phyloP scores from a whole-genome alignment of 495 filamentous ascomycete genomes.

The Hyaloscypha finlandica region DNA sequence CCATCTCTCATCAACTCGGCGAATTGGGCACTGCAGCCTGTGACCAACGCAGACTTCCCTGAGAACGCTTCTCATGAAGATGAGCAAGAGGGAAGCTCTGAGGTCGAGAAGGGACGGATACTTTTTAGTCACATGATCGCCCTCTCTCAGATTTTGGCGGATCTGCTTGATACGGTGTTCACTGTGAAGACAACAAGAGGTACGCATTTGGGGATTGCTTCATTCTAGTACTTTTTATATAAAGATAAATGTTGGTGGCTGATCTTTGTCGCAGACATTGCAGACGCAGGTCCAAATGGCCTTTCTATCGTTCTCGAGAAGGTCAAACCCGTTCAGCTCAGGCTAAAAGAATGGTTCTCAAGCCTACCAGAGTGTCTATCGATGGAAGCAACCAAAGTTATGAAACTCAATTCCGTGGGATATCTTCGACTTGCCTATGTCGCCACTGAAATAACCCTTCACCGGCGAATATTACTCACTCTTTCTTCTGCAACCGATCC shows the following conservation, averaged over 20 bases:
- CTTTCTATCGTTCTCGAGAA: conserved; percentile 64
- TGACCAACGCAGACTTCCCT: conserved; percentile 71
- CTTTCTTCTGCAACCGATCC: conserved; percentile 53
- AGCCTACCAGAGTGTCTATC: conserved; percentile 63
- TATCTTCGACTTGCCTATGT: conserved; percentile 83
- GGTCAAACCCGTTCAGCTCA: conserved; percentile 80
- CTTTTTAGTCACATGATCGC: conserved; percentile 74
- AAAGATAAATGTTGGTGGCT: neutral
- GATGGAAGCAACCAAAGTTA: conserved; percentile 58
- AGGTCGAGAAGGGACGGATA: conserved; percentile 66
- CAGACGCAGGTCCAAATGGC: conserved; percentile 48
- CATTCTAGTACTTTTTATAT: neutral
- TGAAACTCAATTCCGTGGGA: conserved; percentile 61
- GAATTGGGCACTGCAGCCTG: conserved; percentile 77
- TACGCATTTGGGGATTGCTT: neutral
- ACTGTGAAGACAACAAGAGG: conserved; percentile 59
- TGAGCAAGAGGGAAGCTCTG: conserved; percentile 59
- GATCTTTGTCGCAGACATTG: conserved; percentile 32
- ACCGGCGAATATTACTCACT: conserved; percentile 75
- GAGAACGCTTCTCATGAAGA: conserved; percentile 58
- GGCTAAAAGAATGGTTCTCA: conserved; percentile 78
- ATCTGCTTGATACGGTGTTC: conserved; percentile 79
- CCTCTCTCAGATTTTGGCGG: conserved; percentile 72
- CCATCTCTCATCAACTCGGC: conserved; percentile 76
- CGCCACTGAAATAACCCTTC: conserved; percentile 81